These are phyloP conservation scores for Kwoniella dendrophila DNA, from an alignment of 768 basidiomycete species.

Conservation along the genomic window DNA sequence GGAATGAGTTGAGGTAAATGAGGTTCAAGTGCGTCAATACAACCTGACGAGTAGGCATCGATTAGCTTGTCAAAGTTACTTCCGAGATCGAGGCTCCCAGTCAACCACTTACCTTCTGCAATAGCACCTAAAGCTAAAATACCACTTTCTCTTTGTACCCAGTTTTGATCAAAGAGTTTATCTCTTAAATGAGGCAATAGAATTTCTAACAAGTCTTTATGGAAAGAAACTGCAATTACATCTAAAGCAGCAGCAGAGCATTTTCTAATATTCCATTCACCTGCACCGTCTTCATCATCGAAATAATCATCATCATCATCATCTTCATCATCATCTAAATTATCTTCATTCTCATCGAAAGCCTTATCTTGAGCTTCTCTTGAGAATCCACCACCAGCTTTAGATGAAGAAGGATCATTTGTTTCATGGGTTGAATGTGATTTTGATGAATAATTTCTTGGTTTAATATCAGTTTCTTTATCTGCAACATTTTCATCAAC, in stretches of 20 bases:
- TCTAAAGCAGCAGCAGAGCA: constrained; percentile 97
- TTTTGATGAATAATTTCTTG: constrained; percentile 84
- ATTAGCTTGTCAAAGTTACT: constrained; percentile 14
- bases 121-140: constrained; percentile 96
- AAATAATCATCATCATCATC: constrained; percentile 85
- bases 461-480: constrained; percentile 94
- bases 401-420: constrained; percentile 58
- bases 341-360: constrained; percentile 75
- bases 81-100: not conserved
- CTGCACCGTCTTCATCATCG: constrained; percentile 93
- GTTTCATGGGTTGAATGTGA: constrained; percentile 76
- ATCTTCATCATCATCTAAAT: constrained; percentile 82
- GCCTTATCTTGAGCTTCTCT: constrained; percentile 64
- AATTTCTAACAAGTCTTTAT: constrained; percentile 82
- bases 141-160: constrained; percentile 92
- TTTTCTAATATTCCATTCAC: constrained; percentile 98
- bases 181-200: constrained; percentile 86
- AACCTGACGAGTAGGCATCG: constrained; percentile 63
- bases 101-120: constrained; percentile 83
- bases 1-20: constrained; percentile 92
- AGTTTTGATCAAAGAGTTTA: constrained; percentile 87
- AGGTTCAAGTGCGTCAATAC: constrained; percentile 91
- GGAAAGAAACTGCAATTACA: constrained; percentile 91
- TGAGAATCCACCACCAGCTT: constrained; percentile 34
- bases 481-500: constrained; percentile 83